Percentiles rank a stretch among this genome's conserved stretches.
These are phyloP conservation scores for Dalechampia spathulata DNA, from an alignment of 441 rosid genomes.

Conservation along the genomic window DNA sequence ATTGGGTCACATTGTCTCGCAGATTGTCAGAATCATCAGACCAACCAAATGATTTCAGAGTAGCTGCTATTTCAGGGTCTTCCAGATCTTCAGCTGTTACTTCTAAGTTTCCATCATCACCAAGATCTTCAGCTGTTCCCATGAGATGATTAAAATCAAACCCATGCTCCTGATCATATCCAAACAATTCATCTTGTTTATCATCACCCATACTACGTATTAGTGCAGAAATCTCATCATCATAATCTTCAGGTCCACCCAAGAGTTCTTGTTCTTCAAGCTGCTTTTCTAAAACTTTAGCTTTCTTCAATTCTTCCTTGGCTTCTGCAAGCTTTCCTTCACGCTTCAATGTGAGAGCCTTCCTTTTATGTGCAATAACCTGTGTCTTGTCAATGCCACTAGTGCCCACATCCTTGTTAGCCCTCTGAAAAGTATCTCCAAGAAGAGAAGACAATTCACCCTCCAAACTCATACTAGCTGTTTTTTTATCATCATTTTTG, in stretches of 20 bases:
- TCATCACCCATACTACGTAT: constrained; percentile 52
- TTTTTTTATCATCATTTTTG: constrained; percentile 40
- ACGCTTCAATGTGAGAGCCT: constrained; percentile 76
- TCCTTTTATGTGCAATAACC: constrained; percentile 64
- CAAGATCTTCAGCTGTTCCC: constrained; percentile 45
- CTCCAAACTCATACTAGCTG: constrained; percentile 52
- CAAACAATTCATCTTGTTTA: constrained; percentile 42
- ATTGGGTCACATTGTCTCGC: constrained; percentile 18
- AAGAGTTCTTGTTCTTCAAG: constrained; percentile 83
- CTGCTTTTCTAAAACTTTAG: constrained; percentile 81
- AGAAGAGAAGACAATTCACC: constrained; percentile 81
- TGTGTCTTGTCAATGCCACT: constrained; percentile 47
- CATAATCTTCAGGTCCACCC: constrained; percentile 71
- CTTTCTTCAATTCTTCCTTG: constrained; percentile 88
- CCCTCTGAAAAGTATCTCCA: constrained; percentile 40
- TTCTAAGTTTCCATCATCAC: constrained; percentile 41
- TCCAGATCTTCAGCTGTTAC: constrained; percentile 84
- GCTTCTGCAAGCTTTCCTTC: constrained; percentile 95
- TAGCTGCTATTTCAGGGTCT: constrained; percentile 73
- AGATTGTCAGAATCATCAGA: constrained; percentile 38
- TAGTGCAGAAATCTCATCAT: constrained; percentile 81
- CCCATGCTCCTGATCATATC: constrained; percentile 30
- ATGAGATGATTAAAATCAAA: constrained; percentile 39
- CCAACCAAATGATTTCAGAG: constrained; percentile 79
- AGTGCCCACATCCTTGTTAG: constrained; percentile 24